phyloP scores from a whole-genome alignment of 306 rosid genomes.

The Betula pendula region DNA sequence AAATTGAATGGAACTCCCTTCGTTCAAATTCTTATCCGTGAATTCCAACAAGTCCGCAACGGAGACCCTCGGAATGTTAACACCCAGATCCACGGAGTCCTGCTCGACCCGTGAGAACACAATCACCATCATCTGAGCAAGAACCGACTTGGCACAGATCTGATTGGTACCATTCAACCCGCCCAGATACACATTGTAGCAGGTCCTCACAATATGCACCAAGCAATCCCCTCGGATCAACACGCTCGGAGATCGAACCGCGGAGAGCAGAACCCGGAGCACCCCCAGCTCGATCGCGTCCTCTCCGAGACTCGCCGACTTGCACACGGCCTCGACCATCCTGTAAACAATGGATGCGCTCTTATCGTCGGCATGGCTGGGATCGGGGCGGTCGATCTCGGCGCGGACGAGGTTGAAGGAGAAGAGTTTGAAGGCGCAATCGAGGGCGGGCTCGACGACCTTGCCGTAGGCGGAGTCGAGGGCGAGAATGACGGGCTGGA shows the following conservation, averaged over 20 bases:
- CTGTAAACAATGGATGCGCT: conserved; percentile 37
- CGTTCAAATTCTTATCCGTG: conserved; percentile 91
- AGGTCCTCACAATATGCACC: conserved; percentile 80
- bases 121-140: conserved; percentile 87
- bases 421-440: conserved; percentile 84
- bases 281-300: conserved; percentile 81
- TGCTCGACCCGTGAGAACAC: conserved; percentile 80
- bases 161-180: conserved; percentile 94
- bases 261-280: conserved; percentile 76
- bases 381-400: conserved; percentile 60
- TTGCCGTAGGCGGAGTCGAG: conserved; percentile 74
- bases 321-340: conserved; percentile 74
- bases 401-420: conserved; percentile 77
- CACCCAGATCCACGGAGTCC: conserved; percentile 70
- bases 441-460: conserved; percentile 96
- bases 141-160: conserved; percentile 98
- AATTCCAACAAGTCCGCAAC: conserved; percentile 83
- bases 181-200: conserved; percentile 95
- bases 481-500: conserved; percentile 77
- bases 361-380: not conserved
- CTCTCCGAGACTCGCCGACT: conserved; percentile 80
- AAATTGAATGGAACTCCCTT: conserved; percentile 81
- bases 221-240: conserved; percentile 82
- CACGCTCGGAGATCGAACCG: conserved; percentile 73
- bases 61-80: conserved; percentile 47